Conservation (phyloP, 441 rosid genomes). For the Raphanus hybrid region DNA sequence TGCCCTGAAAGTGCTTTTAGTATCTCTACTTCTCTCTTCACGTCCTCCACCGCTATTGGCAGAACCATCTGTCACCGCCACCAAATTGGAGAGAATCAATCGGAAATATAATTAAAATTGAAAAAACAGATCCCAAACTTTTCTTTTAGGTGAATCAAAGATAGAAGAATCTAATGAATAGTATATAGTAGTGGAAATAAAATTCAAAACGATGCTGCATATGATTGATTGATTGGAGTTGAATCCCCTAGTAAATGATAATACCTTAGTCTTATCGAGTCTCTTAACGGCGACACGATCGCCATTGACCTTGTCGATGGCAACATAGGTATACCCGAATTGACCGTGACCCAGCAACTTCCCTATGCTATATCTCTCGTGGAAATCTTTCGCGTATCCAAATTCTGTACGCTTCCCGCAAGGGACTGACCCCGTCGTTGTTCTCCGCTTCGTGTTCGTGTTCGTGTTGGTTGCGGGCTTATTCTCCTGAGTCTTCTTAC, state of each 20-base stretch:
- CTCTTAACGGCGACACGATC: constrained; percentile 93
- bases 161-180: neutral
- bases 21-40: constrained; percentile 88
- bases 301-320: constrained; percentile 69
- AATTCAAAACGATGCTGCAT: no score
- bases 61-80: constrained; percentile 74
- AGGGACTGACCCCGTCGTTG: constrained; percentile 39
- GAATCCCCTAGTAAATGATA: neutral
- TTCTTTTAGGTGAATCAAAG: neutral
- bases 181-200: neutral
- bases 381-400: constrained; percentile 87
- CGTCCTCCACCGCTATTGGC: constrained; percentile 93
- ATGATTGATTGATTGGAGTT: no score
- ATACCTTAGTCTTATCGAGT: constrained; percentile 91
- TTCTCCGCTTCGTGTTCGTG: constrained; percentile 20
- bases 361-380: constrained; percentile 61
- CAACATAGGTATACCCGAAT: constrained; percentile 97
- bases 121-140: neutral
- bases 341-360: constrained; percentile 98
- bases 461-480: neutral
- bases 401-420: constrained; percentile 89
- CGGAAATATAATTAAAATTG: no score
- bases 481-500: constrained; percentile 9
- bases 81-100: neutral
- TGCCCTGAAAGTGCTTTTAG: constrained; percentile 81